Conservation (phyloP, 371 early-diverging fungal species). For the Mucor saturninus region DNA sequence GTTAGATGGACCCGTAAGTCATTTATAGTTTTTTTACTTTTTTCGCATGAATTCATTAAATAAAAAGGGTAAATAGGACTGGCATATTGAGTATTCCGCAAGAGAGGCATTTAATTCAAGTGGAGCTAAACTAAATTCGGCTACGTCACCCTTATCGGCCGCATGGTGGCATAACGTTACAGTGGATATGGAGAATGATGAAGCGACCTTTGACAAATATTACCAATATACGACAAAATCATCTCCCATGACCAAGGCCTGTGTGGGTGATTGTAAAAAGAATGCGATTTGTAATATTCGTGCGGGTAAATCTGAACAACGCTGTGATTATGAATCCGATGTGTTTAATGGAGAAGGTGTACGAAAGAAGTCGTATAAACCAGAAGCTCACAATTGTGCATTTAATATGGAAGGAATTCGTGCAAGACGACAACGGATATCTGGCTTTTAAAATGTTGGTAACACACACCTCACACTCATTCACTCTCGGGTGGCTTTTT, state of each 20-base stretch:
- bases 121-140: conserved; percentile 27
- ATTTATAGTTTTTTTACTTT: background rate
- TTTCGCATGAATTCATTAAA: background rate
- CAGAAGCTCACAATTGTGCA: conserved; percentile 12
- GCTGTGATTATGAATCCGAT: conserved; percentile 50
- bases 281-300: conserved; percentile 56
- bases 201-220: conserved; percentile 34
- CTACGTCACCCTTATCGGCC: conserved; percentile 45
- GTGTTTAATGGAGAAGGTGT: conserved; percentile 8
- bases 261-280: conserved; percentile 44
- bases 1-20: conserved; percentile 46
- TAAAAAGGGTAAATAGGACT: conserved; percentile 39
- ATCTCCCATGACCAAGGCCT: conserved; percentile 31
- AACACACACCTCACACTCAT: too few species aligned
- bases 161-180: conserved; percentile 70
- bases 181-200: conserved; percentile 47
- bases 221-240: conserved; percentile 41
- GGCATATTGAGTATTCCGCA: conserved; percentile 67
- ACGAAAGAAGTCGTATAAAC: conserved; percentile 1
- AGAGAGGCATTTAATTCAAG: conserved; percentile 45
- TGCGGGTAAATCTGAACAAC: conserved; percentile 56
- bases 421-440: background rate
- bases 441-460: background rate
- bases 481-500: background rate
- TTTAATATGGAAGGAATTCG: conserved; percentile 8